Percentiles rank a stretch among this genome's conserved stretches.
These are phyloP conservation scores for Talaromyces wortmannii DNA, from an alignment of 495 filamentous ascomycete genomes.

Conservation along the genomic window DNA sequence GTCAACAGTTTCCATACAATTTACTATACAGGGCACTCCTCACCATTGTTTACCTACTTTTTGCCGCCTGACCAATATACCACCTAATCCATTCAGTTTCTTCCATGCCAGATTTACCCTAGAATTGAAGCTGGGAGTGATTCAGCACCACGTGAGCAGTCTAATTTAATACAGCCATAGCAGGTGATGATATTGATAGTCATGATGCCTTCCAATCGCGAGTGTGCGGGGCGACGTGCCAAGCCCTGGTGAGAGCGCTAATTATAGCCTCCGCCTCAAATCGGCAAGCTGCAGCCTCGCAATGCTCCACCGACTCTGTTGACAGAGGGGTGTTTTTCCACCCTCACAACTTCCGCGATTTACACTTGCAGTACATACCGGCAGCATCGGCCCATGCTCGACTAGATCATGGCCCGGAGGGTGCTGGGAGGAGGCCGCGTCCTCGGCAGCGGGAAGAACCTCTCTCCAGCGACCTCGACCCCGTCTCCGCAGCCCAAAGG, in stretches of 20 bases:
- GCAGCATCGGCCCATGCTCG: not conserved
- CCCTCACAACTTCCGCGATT: not conserved
- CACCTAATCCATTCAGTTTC: too few relatives aligned
- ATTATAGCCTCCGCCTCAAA: not conserved
- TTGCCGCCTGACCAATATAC: too few relatives aligned
- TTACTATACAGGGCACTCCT: too few relatives aligned
- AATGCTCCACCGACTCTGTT: not conserved
- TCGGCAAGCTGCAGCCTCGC: not conserved
- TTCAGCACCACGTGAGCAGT: too few relatives aligned
- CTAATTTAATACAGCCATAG: too few relatives aligned
- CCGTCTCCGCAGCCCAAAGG: conserved; percentile 48
- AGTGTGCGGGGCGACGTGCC: conserved; percentile 2
- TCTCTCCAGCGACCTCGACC: conserved; percentile 60
- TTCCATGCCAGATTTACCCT: too few relatives aligned
- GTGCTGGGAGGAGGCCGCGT: conserved; percentile 86
- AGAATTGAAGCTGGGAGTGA: too few relatives aligned
- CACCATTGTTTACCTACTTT: too few relatives aligned
- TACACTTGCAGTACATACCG: not conserved
- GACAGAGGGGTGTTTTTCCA: not conserved
- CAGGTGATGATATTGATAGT: too few relatives aligned
- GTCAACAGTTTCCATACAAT: too few relatives aligned
- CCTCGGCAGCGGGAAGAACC: conserved; percentile 71
- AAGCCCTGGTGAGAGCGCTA: not conserved
- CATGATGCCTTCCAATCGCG: not conserved
- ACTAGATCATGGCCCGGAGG: conserved; percentile 63